These are phyloP conservation scores for Turnera subulata DNA, from an alignment of 345 rosid species.

Conservation along the genomic window DNA sequence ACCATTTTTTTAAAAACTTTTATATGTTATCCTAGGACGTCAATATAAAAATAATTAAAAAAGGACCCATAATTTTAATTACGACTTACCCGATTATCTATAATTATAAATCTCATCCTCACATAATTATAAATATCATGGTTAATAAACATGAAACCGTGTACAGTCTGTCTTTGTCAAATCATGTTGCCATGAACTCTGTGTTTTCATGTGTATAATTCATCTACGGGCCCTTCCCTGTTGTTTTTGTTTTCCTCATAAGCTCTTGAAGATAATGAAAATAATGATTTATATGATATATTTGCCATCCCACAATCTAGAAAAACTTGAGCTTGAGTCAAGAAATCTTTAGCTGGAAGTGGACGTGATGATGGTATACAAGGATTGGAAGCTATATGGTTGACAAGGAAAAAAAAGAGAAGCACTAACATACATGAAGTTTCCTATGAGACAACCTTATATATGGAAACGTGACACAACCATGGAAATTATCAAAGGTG, in stretches of 20 bases:
- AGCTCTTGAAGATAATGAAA: constrained; percentile 14
- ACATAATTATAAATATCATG: background rate
- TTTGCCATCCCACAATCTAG: background rate
- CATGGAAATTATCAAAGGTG: constrained; percentile 8
- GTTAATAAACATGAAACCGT: background rate
- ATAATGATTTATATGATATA: background rate
- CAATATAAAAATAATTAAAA: too few species aligned
- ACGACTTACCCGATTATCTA: too few species aligned
- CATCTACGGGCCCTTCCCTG: constrained; percentile 4
- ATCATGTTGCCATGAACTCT: constrained; percentile 34
- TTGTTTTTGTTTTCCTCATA: too few species aligned
- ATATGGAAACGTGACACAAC: constrained; percentile 1
- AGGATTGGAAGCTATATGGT: too few species aligned
- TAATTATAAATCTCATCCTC: too few species aligned
- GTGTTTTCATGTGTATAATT: background rate
- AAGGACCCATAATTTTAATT: too few species aligned
- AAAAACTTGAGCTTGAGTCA: background rate
- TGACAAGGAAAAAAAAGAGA: background rate
- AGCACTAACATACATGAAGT: background rate
- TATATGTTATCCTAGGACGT: too few species aligned
- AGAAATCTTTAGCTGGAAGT: constrained; percentile 5
- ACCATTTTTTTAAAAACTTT: too few species aligned
- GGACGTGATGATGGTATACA: background rate
- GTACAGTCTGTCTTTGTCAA: constrained; percentile 31
- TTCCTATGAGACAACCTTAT: background rate